A percentile compares a stretch with the other conserved stretches of the same genome.
phyloP scores from a whole-genome alignment of 331 rosid species.

The Acacia pycnantha region DNA sequence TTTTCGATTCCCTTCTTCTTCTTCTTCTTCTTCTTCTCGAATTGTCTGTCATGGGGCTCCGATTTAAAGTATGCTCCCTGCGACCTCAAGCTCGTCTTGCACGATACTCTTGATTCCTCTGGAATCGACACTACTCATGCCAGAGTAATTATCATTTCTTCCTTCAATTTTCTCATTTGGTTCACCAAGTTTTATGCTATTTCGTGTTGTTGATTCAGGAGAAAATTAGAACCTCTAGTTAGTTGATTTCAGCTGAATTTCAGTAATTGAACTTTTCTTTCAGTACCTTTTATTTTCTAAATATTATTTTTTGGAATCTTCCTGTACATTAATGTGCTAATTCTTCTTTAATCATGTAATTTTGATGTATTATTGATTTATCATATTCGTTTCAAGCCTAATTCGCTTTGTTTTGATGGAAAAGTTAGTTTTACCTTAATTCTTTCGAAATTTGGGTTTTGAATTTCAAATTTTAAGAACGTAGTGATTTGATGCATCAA shows the following conservation, averaged over 20 bases:
- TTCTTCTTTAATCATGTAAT: neutral
- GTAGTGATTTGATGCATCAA: conserved; percentile 3
- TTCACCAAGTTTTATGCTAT: neutral
- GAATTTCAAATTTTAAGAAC: neutral
- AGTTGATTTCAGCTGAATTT: neutral
- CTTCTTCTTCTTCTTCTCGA: conserved; percentile 34
- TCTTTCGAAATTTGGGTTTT: neutral
- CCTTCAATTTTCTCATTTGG: neutral
- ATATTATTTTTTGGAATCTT: neutral
- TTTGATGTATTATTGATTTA: neutral
- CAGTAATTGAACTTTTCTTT: neutral
- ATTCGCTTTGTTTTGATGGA: neutral
- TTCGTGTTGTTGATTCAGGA: neutral
- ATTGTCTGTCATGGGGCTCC: conserved; percentile 36
- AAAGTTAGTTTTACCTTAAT: neutral
- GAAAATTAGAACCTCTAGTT: neutral
- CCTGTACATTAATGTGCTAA: neutral
- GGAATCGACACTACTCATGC: conserved; percentile 74
- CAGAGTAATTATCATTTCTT: conserved; percentile 43
- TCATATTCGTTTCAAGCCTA: neutral
- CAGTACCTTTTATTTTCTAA: neutral
- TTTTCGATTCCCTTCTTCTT: neutral
- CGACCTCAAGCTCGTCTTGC: conserved; percentile 61
- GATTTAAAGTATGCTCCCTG: conserved; percentile 23
- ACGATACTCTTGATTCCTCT: conserved; percentile 77